Evolutionary conservation across 768 basidiomycete genomes (phyloP).

Genomic region (Boletellus ananas): DNA sequence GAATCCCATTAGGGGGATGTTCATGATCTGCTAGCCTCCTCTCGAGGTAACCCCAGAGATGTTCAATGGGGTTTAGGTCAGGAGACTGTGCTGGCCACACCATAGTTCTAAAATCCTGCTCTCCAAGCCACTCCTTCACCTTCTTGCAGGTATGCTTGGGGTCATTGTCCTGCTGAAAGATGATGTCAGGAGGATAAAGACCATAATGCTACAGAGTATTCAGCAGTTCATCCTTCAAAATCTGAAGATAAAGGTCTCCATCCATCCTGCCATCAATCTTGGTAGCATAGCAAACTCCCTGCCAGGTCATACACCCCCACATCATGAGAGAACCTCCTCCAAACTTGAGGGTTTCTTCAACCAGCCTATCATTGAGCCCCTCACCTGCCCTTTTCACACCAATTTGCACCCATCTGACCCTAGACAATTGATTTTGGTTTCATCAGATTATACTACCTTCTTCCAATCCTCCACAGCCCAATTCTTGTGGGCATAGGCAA

Average conservation of each 20-base stretch:
- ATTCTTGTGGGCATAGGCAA: conserved; percentile 1
- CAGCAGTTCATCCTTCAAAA: conserved; percentile 2
- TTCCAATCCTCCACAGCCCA: background rate
- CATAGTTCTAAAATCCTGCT: background rate
- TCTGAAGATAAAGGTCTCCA: background rate
- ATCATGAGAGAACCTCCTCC: background rate
- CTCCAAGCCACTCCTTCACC: background rate
- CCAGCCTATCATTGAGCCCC: background rate
- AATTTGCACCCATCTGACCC: background rate
- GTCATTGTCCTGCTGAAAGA: conserved; percentile 5
- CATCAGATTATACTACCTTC: background rate
- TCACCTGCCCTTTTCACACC: background rate
- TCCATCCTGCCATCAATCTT: conserved; percentile 2
- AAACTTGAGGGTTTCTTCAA: background rate
- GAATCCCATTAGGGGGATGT: background rate
- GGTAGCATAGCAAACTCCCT: background rate
- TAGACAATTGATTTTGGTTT: no score
- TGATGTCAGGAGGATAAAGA: background rate
- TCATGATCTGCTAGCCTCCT: background rate
- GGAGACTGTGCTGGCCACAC: background rate
- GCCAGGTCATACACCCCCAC: background rate
- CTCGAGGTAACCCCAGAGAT: background rate
- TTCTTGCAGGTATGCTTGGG: background rate
- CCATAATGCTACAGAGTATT: background rate
- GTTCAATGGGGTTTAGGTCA: background rate